Base-by-base conservation (phyloP, 495 filamentous ascomycete species). In the Cenococcum geophilum region DNA sequence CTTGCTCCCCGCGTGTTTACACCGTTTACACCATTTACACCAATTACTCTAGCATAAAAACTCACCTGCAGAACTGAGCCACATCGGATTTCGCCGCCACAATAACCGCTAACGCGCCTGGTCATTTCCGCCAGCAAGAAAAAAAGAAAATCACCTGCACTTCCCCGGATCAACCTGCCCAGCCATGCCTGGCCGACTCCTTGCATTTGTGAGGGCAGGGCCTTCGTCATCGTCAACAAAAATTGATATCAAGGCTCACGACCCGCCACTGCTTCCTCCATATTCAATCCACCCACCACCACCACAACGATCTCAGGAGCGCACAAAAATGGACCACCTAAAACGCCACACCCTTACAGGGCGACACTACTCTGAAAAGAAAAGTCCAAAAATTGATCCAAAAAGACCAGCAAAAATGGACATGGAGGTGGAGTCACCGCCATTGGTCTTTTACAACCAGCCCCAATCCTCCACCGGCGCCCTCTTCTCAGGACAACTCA, bases 401-500 rank as follows among this genome's bases (percentile, higher is more conserved):
- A 60, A 66, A 32, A 72, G 78, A 43, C 71, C 77, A 0, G 83
- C 83, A n/a, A 83, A 82, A 52, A 72, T 96, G 55, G 81, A 85
- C 23, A 83, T 92, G 74, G 77, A 83, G 37, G 87, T 97, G 58
- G 93, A 99, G 76, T 95, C 90, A 1, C 90, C 93, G 0, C 93
- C 93, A 0, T 76, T 92, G 10, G 56, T 70, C 16, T 86, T 95
- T 76, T 91, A 92, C 68, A 91, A 89, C 20, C 76, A 79, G 8
- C 78, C 89, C 0, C 78, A 84, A 51, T 81, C 80, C 64, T 96
- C 91, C 23, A 88, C 86, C 6, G 93, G 93, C 55, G 91, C 93
- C 6, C 75, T 99, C 40, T 82, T 97, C 43, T 95, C 90, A 1
- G 92, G 91, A 42, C 89, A 90, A 59, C 75, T 97, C 61, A 81